Base-by-base conservation (phyloP, 495 filamentous ascomycete genomes). In the Lophiotrema nucula region DNA sequence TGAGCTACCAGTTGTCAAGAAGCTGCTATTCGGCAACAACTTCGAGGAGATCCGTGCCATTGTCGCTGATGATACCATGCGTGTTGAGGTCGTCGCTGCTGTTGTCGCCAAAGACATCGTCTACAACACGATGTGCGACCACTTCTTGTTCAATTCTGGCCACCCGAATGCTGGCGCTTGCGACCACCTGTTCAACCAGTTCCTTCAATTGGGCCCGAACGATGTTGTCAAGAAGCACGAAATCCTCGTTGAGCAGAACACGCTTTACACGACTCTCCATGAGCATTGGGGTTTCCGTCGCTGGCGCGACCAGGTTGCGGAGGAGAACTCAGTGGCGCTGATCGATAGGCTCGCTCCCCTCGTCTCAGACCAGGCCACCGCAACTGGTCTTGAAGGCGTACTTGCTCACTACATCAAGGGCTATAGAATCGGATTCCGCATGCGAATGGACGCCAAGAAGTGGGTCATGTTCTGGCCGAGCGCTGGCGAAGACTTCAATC, bases 391-490 rank as follows among this genome's bases (percentile, higher is more conserved):
- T 35, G 6, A 6, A 8, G 10, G 39, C 39, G 10, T 43, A 6
- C 11, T 21, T 21, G 39, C 8, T 6, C 10, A 6, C 8, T 53
- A 38, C 38, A 19, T 53, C 28, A 53, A 60, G 25, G 56, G 47
- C 26, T 53, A 45, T 18, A 38, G 56, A 10, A 60, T 60, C 39
- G 56, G 56, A 15, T 60, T 60, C 41, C 48, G 48, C 25, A 44
- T 60, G 47, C 56, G 56, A 23, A 60, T 53, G 56, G 47, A 35
- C 1, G 41, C 38, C 3, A 24, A 21, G n/a, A 60, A 60, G 39
- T 45, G 47, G 56, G 2, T 18, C 1, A 51, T 60, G 25, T 8
- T 18, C 22, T 60, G 56, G 56, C 38, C 56, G 1, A n/a, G 10
- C n/a, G 27, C 23, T 11, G 48, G 56, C 8, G 19, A 33, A 11